Evolutionary conservation across 768 basidiomycete species (phyloP).

Genomic region (Pluteus cervinus): DNA sequence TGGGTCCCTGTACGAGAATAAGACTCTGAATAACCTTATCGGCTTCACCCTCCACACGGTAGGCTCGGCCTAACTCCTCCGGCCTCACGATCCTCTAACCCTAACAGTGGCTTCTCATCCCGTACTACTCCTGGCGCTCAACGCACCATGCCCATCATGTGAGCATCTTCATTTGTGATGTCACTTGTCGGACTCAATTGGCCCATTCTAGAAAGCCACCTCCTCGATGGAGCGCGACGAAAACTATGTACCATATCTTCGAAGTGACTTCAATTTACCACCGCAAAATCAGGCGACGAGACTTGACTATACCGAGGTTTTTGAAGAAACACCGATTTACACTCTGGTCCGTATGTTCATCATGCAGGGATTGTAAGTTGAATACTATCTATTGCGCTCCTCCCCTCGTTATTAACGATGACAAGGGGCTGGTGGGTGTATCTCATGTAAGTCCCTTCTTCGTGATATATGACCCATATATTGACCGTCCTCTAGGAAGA

Average conservation of each 20-base stretch:
- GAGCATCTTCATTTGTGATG: constrained; percentile 7
- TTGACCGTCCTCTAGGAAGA: constrained; percentile 19
- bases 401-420: constrained; percentile 22
- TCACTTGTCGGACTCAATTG: background rate
- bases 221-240: constrained; percentile 74
- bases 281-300: constrained; percentile 28
- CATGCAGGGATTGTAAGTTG: constrained; percentile 41
- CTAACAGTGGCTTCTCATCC: constrained; percentile 41
- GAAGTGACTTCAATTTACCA: constrained; percentile 35
- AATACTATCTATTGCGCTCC: constrained; percentile 32
- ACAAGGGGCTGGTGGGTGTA: constrained; percentile 24
- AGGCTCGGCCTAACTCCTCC: constrained; percentile 10
- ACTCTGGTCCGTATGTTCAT: constrained; percentile 36
- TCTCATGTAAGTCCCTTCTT: constrained; percentile 8
- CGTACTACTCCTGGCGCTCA: constrained; percentile 63
- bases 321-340: constrained; percentile 47
- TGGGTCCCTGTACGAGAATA: constrained; percentile 31
- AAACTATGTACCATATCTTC: constrained; percentile 57
- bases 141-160: constrained; percentile 69
- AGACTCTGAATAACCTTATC: constrained; percentile 3
- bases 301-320: constrained; percentile 40
- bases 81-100: background rate
- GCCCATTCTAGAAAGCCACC: constrained; percentile 44
- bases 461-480: background rate
- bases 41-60: constrained; percentile 1